Evolutionary conservation across 176 grass and related monocot species (phyloP).

Genomic region (Oryza officinalis): DNA sequence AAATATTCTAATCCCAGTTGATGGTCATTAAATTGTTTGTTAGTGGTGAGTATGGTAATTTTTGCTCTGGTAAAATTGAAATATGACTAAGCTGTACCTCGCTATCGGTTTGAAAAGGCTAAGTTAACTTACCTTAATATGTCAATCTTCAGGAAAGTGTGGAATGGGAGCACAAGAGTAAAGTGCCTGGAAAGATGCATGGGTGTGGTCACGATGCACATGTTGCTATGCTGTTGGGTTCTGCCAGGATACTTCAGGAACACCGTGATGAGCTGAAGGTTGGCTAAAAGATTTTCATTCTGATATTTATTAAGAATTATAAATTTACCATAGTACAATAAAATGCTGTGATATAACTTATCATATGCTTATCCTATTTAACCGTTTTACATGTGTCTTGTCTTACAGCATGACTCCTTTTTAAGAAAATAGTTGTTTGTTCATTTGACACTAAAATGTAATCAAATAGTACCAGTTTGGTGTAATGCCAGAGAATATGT

Average conservation of each 20-base stretch:
- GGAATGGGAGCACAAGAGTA: constrained; percentile 97
- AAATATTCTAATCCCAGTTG: background rate
- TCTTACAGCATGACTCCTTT: background rate
- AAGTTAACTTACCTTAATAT: constrained; percentile 27
- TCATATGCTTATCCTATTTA: constrained; percentile 11
- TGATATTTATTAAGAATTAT: background rate
- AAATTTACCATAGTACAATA: background rate
- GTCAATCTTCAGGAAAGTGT: constrained; percentile 69
- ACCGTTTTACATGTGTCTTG: background rate
- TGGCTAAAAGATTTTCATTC: constrained; percentile 9
- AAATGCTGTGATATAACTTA: background rate
- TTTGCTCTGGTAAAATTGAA: constrained; percentile 4
- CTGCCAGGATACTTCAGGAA: constrained; percentile 97
- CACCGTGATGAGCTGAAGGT: constrained; percentile 75
- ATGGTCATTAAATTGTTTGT: background rate
- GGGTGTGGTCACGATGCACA: constrained; percentile 95
- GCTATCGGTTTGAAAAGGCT: constrained; percentile 22
- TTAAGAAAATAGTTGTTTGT: constrained; percentile 5
- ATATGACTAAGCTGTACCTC: background rate
- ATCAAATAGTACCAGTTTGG: background rate
- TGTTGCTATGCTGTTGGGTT: constrained; percentile 83
- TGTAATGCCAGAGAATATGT: constrained; percentile 1
- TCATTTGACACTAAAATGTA: background rate
- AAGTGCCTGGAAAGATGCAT: constrained; percentile 97
- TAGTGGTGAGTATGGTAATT: background rate